Base-by-base conservation (phyloP, 2,329 filamentous ascomycete species). In the Chaetomiaceae sp. region DNA sequence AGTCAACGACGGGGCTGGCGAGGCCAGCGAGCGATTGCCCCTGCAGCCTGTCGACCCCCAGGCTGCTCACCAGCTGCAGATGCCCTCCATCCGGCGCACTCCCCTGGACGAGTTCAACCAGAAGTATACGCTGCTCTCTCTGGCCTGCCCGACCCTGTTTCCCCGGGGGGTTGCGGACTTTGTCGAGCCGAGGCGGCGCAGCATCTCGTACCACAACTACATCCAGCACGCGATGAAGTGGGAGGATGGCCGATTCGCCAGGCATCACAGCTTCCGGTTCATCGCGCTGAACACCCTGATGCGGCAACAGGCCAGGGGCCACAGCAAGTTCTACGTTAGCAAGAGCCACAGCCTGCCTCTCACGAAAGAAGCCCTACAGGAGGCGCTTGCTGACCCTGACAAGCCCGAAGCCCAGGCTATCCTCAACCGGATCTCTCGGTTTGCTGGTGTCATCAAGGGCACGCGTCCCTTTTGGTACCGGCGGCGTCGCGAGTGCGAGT, bases 401-500 rank as follows among this genome's bases (percentile, higher is more conserved):
- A 44, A 11, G 25, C 42, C 42, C 11, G 42, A 44, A 20, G 42
- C 42, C 25, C 23, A 43, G 40, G 40, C 40, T 19, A 43, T n/a
- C n/a, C n/a, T n/a, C n/a, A n/a, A n/a, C n/a, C n/a, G n/a, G n/a
- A n/a, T n/a, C n/a, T n/a, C n/a, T n/a, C n/a, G n/a, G n/a, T n/a
- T n/a, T n/a, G n/a, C n/a, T n/a, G n/a, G n/a, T n/a, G n/a, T n/a
- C n/a, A n/a, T n/a, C n/a, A n/a, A n/a, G n/a, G n/a, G n/a, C n/a
- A n/a, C n/a, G n/a, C n/a, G n/a, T n/a, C n/a, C 40, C 14, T 29
- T 31, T 43, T 43, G 40, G 40, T 43, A 31, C 42, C 25, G 42
- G 8, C 42, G 42, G 14, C 42, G 42, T 20, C 42, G 42, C 38
- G 42, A 44, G 42, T 44, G 25, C 42, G 42, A 44, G 25, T 44